Conservation (phyloP, 2,329 filamentous ascomycete species). For the Neospermospora avenae region DNA sequence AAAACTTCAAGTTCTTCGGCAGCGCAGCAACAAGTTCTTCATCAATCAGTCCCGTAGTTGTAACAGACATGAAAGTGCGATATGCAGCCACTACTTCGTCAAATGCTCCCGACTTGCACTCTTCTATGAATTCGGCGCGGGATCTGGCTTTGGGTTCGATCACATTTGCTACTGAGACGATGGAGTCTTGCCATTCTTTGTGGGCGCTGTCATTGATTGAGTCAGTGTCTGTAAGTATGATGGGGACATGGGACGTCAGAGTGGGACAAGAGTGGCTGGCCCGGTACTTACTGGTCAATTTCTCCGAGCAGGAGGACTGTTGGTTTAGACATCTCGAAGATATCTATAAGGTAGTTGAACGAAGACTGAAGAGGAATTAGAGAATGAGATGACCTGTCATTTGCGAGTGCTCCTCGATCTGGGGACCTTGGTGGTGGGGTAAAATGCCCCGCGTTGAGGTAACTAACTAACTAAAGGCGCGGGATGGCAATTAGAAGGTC, state of each 20-base stretch:
- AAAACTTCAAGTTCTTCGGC: conserved; percentile 51
- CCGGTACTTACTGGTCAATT: conserved; percentile 56
- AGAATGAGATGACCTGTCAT: conserved; percentile 4
- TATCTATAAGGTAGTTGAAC: not conserved
- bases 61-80: conserved; percentile 65
- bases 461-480: not conserved
- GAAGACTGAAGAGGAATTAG: conserved; percentile 3
- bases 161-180: conserved; percentile 62
- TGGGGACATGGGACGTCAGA: not conserved
- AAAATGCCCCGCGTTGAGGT: conserved; percentile 24
- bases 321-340: conserved; percentile 41
- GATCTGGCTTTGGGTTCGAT: conserved; percentile 57
- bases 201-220: conserved; percentile 51
- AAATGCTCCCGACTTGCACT: conserved; percentile 63
- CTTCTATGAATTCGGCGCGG: conserved; percentile 65
- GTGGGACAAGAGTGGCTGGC: not conserved
- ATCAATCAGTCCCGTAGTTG: conserved; percentile 67
- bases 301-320: conserved; percentile 61
- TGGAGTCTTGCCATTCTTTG: conserved; percentile 54
- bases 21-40: conserved; percentile 61
- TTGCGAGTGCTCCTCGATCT: not conserved
- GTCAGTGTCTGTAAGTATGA: not conserved
- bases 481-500: conserved; percentile 19
- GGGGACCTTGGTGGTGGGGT: conserved; percentile 24
- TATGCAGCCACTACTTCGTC: conserved; percentile 64